Conservation (phyloP, 2,329 filamentous ascomycete species). For the Metarhizium guizhouense region DNA sequence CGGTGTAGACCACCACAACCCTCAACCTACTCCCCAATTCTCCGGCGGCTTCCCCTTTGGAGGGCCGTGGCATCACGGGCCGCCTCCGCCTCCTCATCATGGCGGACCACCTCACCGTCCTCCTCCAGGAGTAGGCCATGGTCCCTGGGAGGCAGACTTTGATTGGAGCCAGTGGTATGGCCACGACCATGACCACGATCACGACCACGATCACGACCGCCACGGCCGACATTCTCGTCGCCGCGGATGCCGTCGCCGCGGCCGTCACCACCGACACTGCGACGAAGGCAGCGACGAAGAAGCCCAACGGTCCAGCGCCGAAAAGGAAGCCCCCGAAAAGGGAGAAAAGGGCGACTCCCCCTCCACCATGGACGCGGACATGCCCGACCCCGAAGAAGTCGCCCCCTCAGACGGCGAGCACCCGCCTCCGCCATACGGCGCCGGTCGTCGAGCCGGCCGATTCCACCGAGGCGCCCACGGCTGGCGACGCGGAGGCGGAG, state of each 20-base stretch:
- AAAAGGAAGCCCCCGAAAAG: slow-evolving; percentile 15
- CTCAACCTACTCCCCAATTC: slow-evolving; percentile 13
- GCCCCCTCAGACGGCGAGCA: slow-evolving; percentile 20
- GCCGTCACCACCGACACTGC: no score
- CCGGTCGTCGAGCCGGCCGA: slow-evolving; percentile 12
- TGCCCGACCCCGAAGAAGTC: slow-evolving; percentile 24
- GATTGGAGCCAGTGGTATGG: slow-evolving; percentile 16
- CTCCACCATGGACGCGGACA: slow-evolving; percentile 11
- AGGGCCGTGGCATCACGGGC: slow-evolving; percentile 4
- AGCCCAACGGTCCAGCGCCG: slow-evolving; percentile 6
- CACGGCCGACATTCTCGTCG: slow-evolving; percentile 5
- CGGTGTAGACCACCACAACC: slow-evolving; percentile 28
- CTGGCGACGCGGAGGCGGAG: slow-evolving; percentile 10
- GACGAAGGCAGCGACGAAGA: slow-evolving; percentile 10
- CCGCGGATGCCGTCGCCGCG: slow-evolving; percentile 14
- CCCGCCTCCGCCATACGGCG: slow-evolving; percentile 11
- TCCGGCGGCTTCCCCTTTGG: slow-evolving; percentile 26
- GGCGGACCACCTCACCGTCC: not conserved
- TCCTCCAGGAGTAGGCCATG: not conserved
- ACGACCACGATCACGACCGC: slow-evolving; percentile 15
- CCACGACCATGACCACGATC: not conserved
- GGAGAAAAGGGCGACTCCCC: no score
- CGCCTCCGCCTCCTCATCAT: not conserved
- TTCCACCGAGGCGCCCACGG: slow-evolving; percentile 10
- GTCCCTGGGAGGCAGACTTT: slow-evolving; percentile 10